Evolutionary conservation across 768 basidiomycete species (phyloP), one percentile per base, ranked within the genome.

Genomic region (Pluteus cervinus): DNA sequence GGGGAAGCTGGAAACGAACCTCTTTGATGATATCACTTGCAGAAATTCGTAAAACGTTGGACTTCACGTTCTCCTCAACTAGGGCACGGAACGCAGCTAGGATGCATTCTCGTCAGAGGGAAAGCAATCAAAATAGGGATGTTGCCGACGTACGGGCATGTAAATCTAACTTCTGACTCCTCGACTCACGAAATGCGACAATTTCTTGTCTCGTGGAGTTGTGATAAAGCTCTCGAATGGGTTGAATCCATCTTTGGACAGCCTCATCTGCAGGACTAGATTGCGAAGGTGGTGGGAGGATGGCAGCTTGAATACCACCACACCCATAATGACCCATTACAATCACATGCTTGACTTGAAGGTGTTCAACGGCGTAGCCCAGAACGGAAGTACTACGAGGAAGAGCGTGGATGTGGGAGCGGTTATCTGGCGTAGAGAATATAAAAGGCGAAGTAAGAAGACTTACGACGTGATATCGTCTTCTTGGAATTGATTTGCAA

Each of bases 311-410:
- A 12, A 52, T 43, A 9, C 52, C 53, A 7, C 47, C 51, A 25
- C 51, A 55, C 3, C 53, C 53, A 15, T 53, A 53, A 37, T 53
- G 54, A 14, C 54, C 54, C 46, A 53, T 51, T 7, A 53, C 46
- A 7, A 55, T 45, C 16, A 53, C 40, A 35, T 55, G 49, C 23
- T 42, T 47, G 22, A 55, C 47, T 12, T 42, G 39, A 1, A 51
- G 41, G 15, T 40, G 40, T 6, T 42, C 33, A 5, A 50, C 45
- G 7, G 45, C 49, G 29, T 47, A 55, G 6, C 45, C 28, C 21
- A 55, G 39, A 14, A 49, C 47, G 5, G 53, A 40, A 29, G 48
- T 43, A 9, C 53, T 55, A 17, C 11, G 29, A 5, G 24, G 8
- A n/a, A n/a, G n/a, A n/a, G n/a, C n/a, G n/a, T n/a, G n/a, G 21